Evolutionary conservation across 192 early-diverging fungal genomes (phyloP), one percentile per base, ranked within the genome.

Genomic region (Geranomyces variabilis): DNA sequence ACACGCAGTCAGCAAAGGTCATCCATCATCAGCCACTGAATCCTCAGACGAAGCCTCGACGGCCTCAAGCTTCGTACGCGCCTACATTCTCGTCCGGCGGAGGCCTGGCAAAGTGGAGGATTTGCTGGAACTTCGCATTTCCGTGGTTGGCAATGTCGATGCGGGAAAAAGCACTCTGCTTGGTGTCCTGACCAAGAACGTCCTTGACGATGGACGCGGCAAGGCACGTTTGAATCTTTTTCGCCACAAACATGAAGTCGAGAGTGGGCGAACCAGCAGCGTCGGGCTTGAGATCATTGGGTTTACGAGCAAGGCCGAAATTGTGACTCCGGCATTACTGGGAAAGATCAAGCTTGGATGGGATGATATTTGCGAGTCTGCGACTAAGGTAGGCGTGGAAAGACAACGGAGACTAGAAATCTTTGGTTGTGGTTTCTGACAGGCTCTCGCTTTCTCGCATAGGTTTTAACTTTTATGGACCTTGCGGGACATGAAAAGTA

Each of bases 191-290:
- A 97, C 95, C 8, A 94, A 94, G 80, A 90, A 92, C 49, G 83
- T 89, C 1, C 83, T 97, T 41, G 95, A 97, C 79, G 94, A 97
- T 79, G 95, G 95, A 15, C 88, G 95, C 46, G 95, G 95, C 53
- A 92, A 89, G 57, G 92, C 92, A 15, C 91, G 95, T 26, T 80
- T 95, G 34, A 94, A 95, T 70, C 81, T 97, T 43, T 96, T 96
- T 75, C 75, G 86, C 14, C 92, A 94, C 77, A 92, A 93, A 79
- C 95, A 97, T 73, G 95, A 97, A 71, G 83, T 97, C 28, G 93
- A 93, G 79, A 84, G 90, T 17, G 95, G 95, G n/a, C 78, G 92
- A 15, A 97, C 94, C n/a, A 93, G 91, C 22, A 93, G 92, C 22
- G 92, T 95, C 0, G 93, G 94, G 1, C 81, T 91, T 71, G 93